phyloP scores from a whole-genome alignment of 2,329 filamentous ascomycete species.

The Colletotrichum sp. region DNA sequence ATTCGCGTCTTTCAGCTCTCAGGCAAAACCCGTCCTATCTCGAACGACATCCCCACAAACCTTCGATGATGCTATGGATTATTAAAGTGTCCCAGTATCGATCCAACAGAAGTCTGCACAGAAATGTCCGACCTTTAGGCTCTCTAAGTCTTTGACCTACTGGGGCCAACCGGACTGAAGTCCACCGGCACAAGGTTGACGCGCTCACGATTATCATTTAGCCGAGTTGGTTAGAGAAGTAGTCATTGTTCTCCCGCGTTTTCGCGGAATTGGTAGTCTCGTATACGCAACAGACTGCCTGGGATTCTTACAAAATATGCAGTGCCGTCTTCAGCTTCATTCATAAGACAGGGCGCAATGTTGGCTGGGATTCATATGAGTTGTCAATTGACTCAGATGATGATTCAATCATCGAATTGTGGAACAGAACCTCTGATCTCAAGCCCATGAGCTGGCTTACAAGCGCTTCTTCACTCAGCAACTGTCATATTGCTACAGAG shows the following conservation, averaged over 20 bases:
- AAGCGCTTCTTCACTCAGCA: background rate
- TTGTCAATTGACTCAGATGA: background rate
- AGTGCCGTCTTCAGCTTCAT: background rate
- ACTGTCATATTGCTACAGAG: background rate
- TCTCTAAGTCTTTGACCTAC: too few relatives aligned
- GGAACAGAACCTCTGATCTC: background rate
- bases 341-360: background rate
- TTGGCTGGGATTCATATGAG: background rate
- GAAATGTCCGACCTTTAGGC: too few relatives aligned
- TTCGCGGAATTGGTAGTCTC: background rate
- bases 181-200: fast-evolving
- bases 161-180: background rate
- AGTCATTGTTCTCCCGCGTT: background rate
- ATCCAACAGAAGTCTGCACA: too few relatives aligned
- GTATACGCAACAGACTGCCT: background rate
- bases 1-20: too few relatives aligned
- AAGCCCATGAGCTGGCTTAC: background rate
- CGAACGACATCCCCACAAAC: too few relatives aligned
- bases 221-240: background rate
- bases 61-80: too few relatives aligned
- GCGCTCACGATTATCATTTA: background rate
- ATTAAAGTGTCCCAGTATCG: too few relatives aligned
- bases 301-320: fast-evolving
- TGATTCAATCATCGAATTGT: background rate
- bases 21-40: too few relatives aligned